A percentile compares a stretch with the other conserved stretches of the same genome.
Evolutionary conservation across 163 green algal genomes (phyloP).

Genomic region (Trebouxiophyceae sp.): DNA sequence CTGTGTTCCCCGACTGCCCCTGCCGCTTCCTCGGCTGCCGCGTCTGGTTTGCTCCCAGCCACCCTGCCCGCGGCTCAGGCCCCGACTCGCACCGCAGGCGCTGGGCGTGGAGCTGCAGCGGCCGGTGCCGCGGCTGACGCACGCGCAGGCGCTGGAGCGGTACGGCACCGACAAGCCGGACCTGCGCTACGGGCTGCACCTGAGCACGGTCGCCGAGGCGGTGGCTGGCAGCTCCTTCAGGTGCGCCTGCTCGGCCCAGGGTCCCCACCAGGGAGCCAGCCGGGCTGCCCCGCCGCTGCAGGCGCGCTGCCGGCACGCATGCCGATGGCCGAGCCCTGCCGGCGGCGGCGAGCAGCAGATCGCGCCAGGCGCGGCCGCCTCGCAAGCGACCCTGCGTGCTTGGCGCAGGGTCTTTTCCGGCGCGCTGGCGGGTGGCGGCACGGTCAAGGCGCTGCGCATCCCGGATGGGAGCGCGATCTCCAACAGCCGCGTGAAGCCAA

Average conservation of each 20-base stretch:
- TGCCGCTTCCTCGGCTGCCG: no score
- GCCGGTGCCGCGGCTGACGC: slow-evolving; percentile 79
- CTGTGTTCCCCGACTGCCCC: no score
- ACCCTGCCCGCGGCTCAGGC: no score
- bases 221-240: slow-evolving; percentile 68
- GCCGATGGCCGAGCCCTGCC: no score
- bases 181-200: slow-evolving; percentile 75
- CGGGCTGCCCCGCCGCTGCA: no score
- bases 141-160: slow-evolving; percentile 79
- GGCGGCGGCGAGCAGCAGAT: not conserved
- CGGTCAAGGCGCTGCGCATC: slow-evolving; percentile 82
- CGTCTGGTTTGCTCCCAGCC: no score
- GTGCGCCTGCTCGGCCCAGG: no score
- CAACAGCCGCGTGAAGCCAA: slow-evolving; percentile 90
- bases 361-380: no score
- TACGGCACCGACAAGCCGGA: slow-evolving; percentile 93
- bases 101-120: slow-evolving; percentile 46
- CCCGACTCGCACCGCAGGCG: no score
- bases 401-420: slow-evolving; percentile 64
- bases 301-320: not conserved
- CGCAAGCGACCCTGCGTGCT: no score
- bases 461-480: slow-evolving; percentile 71
- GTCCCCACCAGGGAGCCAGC: no score
- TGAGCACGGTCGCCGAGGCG: slow-evolving; percentile 47
- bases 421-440: slow-evolving; percentile 58